These are phyloP conservation scores for Neophaeococcomyces aloes DNA, from an alignment of 2,329 filamentous ascomycete species.

Conservation along the genomic window DNA sequence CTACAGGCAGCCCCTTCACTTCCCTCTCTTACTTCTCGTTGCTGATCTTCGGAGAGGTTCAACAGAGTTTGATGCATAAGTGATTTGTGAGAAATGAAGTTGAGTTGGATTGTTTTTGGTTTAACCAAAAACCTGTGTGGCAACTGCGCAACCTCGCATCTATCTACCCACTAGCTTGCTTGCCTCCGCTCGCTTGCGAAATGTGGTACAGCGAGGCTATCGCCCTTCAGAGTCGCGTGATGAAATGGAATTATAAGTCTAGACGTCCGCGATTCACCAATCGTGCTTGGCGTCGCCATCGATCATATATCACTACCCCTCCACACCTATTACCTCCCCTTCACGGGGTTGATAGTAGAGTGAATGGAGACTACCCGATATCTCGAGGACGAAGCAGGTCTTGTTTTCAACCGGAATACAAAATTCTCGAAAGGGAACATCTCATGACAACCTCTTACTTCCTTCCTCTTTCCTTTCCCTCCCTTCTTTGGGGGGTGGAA, in stretches of 20 bases:
- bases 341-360: background rate
- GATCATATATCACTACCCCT: conserved; percentile 18
- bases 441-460: conserved; percentile 3
- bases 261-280: conserved; percentile 1
- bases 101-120: conserved; percentile 6
- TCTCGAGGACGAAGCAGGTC: conserved; percentile 23
- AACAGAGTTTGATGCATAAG: background rate
- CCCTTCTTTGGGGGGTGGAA: too few relatives aligned
- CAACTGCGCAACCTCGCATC: conserved; percentile 4
- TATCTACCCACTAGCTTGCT: too few relatives aligned
- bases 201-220: conserved; percentile 12
- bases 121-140: background rate
- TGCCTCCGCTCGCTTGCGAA: too few relatives aligned
- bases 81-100: conserved; percentile 8
- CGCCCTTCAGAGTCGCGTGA: conserved; percentile 22
- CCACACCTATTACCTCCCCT: background rate
- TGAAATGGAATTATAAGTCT: conserved; percentile 24
- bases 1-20: conserved; percentile 9
- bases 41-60: conserved; percentile 4
- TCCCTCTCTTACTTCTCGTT: background rate
- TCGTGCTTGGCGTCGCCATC: conserved; percentile 9
- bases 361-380: too few relatives aligned
- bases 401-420: conserved; percentile 10
- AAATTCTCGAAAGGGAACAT: conserved; percentile 9
- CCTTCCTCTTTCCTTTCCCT: too few relatives aligned